Base-by-base conservation (phyloP, 106 monocot genomes). In the Ottelia alismoides region DNA sequence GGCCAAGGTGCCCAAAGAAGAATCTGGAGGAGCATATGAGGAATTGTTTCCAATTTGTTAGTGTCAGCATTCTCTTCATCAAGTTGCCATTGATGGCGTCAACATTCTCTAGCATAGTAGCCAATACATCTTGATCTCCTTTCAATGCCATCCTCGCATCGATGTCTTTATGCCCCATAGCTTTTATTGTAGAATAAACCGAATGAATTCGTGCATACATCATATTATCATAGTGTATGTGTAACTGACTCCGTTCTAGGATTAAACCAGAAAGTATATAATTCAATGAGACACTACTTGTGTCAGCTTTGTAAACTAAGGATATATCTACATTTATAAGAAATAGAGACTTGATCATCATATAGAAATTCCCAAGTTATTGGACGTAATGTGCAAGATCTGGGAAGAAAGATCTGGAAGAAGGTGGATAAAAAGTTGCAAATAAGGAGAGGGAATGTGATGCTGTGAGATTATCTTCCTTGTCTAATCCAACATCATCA, bases 171-270 rank as follows among this genome's bases (percentile, higher is more conserved):
- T 77, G 74, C 2, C 82, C 86, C 74, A 82, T 69, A 3, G 66
- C 82, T 30, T 53, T 65, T 20, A 92, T 72, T 11, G 86, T 82
- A 6, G 79, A 56, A 44, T 87, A 92, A 20, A 83, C 86, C 0
- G 92, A 69, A 50, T 92, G 86, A 17, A 92, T 53, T 63, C 82
- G 85, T 50, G 92, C 92, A 54, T 77, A 86, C 16, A 92, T 74
- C 92, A 92, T 86, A 79, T 87, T 92, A 44, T 92, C 92, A 51
- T 92, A 92, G 40, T 63, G 69, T 12, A 57, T 30, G 12, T 57
- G 56, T 29, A 92, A 57, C 28, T 72, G 67, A 43, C 84, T 86
- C 22, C 49, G 51, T 1, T 82, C 68, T 31, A 86, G 86, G 0
- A 22, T 51, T 25, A 92, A 65, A 1, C 92, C 92, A 3, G 71